Evolutionary conservation across 1,139 yeast genomes (phyloP).

Genomic region (Pichia sp.): DNA sequence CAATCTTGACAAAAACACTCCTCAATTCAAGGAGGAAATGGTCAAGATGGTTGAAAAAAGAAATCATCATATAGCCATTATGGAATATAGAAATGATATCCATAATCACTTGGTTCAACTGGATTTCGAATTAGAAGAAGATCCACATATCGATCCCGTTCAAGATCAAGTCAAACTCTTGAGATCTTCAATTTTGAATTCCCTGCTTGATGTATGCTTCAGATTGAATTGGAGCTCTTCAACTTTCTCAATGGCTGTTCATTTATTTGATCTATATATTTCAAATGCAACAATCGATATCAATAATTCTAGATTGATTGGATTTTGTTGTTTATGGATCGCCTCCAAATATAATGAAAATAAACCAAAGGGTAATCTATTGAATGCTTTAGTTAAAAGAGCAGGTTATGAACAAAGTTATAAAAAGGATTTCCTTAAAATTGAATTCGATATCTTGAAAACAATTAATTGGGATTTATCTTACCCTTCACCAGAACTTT

Average conservation of each 20-base stretch:
- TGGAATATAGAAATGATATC: constrained; percentile 24
- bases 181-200: constrained; percentile 35
- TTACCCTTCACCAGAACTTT: constrained; percentile 54
- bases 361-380: constrained; percentile 56
- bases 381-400: constrained; percentile 48
- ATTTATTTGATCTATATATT: constrained; percentile 47
- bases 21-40: constrained; percentile 12
- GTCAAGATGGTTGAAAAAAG: constrained; percentile 21
- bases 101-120: constrained; percentile 20
- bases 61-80: constrained; percentile 20
- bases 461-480: constrained; percentile 50
- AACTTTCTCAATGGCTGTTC: constrained; percentile 50
- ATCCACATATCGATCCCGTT: constrained; percentile 16
- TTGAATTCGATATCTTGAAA: constrained; percentile 62
- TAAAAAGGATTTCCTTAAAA: constrained; percentile 52
- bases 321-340: constrained; percentile 68
- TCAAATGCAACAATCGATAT: constrained; percentile 43
- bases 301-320: constrained; percentile 58
- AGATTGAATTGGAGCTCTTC: constrained; percentile 42
- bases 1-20: background rate
- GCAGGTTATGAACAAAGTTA: constrained; percentile 56
- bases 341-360: constrained; percentile 66
- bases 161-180: constrained; percentile 15
- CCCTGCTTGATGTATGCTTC: constrained; percentile 44
- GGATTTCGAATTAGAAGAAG: constrained; percentile 19